These are phyloP conservation scores for Rhododendron williamsianum DNA, from an alignment of 148 eudicot genomes.

Conservation along the genomic window DNA sequence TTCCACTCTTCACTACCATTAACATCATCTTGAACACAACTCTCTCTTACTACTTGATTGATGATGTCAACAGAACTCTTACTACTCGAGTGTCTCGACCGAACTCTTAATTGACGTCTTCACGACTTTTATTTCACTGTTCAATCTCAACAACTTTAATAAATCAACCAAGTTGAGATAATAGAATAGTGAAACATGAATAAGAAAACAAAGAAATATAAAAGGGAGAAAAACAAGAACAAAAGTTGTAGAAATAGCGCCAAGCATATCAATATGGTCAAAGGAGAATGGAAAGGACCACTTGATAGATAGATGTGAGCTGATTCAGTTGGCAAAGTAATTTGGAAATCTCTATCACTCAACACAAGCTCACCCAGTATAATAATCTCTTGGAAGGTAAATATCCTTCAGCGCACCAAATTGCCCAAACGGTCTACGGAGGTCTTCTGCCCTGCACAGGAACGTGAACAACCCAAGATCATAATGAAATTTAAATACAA, in stretches of 20 bases:
- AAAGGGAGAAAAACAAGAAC: neutral
- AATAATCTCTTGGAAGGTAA: constrained; percentile 90
- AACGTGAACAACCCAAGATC: neutral
- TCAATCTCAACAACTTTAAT: constrained; percentile 64
- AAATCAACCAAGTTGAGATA: constrained; percentile 25
- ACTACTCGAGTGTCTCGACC: constrained; percentile 48
- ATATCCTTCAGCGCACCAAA: constrained; percentile 89
- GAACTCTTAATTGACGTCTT: constrained; percentile 83
- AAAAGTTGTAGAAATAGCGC: neutral
- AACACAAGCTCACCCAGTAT: constrained; percentile 73
- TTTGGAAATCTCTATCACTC: neutral
- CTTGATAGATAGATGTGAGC: neutral
- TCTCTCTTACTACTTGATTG: constrained; percentile 31
- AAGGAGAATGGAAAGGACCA: neutral
- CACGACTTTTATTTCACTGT: constrained; percentile 77
- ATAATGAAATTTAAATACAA: neutral
- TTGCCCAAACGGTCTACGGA: constrained; percentile 85
- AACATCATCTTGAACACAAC: constrained; percentile 60
- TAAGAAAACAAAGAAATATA: neutral
- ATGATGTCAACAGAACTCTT: constrained; percentile 22
- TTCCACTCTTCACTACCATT: constrained; percentile 77
- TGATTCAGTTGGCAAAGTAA: neutral
- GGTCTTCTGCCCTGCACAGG: constrained; percentile 81
- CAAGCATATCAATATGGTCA: constrained; percentile 1
- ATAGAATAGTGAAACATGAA: constrained; percentile 15